phyloP scores from a whole-genome alignment of 179 eudicot species.

The Camellia oleifera region DNA sequence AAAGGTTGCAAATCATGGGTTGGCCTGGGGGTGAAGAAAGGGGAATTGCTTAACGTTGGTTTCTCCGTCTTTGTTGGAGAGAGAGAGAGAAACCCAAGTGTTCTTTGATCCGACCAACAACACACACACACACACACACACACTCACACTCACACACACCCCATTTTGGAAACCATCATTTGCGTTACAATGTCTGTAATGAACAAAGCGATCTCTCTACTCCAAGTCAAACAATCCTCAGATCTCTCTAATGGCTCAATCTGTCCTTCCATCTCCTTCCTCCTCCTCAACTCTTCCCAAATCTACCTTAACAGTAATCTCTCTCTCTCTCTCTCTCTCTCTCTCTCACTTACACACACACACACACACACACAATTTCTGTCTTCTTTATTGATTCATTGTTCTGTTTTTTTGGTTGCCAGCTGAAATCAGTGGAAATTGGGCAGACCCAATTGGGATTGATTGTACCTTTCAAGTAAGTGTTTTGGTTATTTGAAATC shows the following conservation, averaged over 20 bases:
- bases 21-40: neutral
- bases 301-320: slow-evolving; percentile 18
- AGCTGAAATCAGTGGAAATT: slow-evolving; percentile 30
- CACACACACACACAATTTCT: no score
- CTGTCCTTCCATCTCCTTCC: slow-evolving; percentile 18
- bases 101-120: slow-evolving; percentile 27
- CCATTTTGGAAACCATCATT: neutral
- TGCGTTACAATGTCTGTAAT: neutral
- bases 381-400: neutral
- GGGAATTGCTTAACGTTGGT: slow-evolving; percentile 19
- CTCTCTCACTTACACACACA: neutral
- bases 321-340: neutral
- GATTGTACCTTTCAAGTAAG: slow-evolving; percentile 21
- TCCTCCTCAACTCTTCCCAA: slow-evolving; percentile 10
- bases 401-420: slow-evolving; percentile 20
- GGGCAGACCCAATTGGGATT: slow-evolving; percentile 33
- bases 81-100: slow-evolving; percentile 17
- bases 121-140: neutral
- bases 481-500: neutral
- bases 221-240: neutral
- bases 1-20: no score
- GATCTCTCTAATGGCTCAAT: slow-evolving; percentile 26
- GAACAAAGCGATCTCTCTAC: neutral
- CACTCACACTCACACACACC: neutral
- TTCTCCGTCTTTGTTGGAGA: slow-evolving; percentile 52